Percentiles rank a stretch among this genome's conserved stretches.
Conservation (phyloP, 345 rosid genomes). For the Citrus sp. region DNA sequence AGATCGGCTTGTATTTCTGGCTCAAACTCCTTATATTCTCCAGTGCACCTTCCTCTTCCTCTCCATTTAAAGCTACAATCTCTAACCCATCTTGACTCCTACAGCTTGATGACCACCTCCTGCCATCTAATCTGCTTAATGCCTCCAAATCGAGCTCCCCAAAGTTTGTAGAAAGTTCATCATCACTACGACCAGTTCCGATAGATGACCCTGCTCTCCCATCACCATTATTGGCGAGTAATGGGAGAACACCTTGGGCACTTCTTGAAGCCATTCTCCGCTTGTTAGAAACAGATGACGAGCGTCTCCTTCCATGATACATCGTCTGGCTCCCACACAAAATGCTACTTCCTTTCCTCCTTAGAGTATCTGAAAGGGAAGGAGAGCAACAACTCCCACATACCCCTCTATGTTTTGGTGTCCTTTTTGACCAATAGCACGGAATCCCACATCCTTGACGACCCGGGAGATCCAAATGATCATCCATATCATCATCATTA, state of each 20-base stretch:
- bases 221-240: conserved; percentile 61
- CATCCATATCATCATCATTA: conserved; percentile 71
- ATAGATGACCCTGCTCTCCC: conserved; percentile 74
- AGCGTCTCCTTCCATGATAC: conserved; percentile 47
- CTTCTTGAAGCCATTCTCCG: conserved; percentile 52
- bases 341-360: conserved; percentile 86
- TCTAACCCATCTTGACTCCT: conserved; percentile 86
- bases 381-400: conserved; percentile 88
- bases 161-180: conserved; percentile 84
- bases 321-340: conserved; percentile 69
- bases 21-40: conserved; percentile 70
- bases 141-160: conserved; percentile 98
- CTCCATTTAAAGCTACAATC: conserved; percentile 52
- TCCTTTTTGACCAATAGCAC: conserved; percentile 87
- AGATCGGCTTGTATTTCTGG: conserved; percentile 85
- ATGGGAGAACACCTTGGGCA: conserved; percentile 73
- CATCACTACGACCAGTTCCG: conserved; percentile 74
- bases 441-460: conserved; percentile 94
- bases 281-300: conserved; percentile 45
- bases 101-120: conserved; percentile 91
- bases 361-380: conserved; percentile 79
- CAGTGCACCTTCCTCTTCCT: conserved; percentile 60
- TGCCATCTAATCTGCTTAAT: conserved; percentile 94
- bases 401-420: conserved; percentile 62
- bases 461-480: conserved; percentile 75